Base-by-base conservation (phyloP, 2,329 filamentous ascomycete species). In the Ambrosiella xylebori region DNA sequence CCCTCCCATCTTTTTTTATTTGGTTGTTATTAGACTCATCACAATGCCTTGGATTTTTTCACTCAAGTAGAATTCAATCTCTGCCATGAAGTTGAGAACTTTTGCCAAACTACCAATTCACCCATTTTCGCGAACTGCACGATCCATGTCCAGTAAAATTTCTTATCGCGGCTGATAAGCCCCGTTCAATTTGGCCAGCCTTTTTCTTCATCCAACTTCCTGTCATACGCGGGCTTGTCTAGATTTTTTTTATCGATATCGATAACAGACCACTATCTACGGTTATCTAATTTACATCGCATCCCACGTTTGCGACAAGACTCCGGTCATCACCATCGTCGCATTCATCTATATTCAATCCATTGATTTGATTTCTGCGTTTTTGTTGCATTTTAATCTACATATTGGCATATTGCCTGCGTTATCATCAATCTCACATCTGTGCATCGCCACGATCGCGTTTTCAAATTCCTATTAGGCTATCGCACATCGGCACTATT, bases 201-300 rank as follows among this genome's bases (percentile, higher is more conserved):
- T 19, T 39, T n/a, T 39, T 27, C 17, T 27, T 36, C 37, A 13
- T 17, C 35, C 12, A 17, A 8, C 35, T 54, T 41, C n/a, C 13
- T 54, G 38, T 41, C 41, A 15, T 54, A 54, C 52, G 52, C 52
- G 17, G 39, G 52, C 37, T 41, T 38, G 41, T 54, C 52, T 17
- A 35, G 52, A 51, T 15, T 19, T 51, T 54, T 54, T 54, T 51
- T 27, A 27, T 27, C 27, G 27, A 27, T 54, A 54, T 54, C 52
- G 52, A 54, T 54, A 54, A 54, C 52, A 54, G 39, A 27, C 35
- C 52, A 19, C 52, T 54, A 54, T 54, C 52, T 41, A 54, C 52
- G 36, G 38, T 54, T 54, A 54, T 54, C 44, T 47, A 47, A 5
- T 38, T 54, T 38, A 54, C 37, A 41, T 54, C 40, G 15, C 40